Percentiles rank a stretch among this genome's conserved stretches.
phyloP scores from a whole-genome alignment of 108 stramenopile species.

The Nannochloropsis salina region DNA sequence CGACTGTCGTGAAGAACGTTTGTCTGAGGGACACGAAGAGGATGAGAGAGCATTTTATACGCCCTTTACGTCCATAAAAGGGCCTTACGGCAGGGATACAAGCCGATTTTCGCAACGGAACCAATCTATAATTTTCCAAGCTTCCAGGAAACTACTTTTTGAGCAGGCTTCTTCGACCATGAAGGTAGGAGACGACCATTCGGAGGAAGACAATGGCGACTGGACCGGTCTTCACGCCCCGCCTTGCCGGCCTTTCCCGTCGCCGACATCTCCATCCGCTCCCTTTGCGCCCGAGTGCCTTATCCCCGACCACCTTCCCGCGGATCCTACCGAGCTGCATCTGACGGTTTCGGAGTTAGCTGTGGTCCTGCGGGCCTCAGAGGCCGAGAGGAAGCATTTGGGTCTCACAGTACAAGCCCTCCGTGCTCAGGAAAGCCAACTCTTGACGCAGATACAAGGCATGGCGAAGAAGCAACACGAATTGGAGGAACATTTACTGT shows the following conservation, averaged over 20 bases:
- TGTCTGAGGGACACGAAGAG: not conserved
- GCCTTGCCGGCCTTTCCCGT: too few relatives aligned
- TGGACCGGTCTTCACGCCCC: too few relatives aligned
- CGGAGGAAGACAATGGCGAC: too few relatives aligned
- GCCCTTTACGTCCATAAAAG: not conserved
- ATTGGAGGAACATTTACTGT: slow-evolving; percentile 6
- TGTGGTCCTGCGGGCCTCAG: not conserved
- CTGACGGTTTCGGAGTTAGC: not conserved
- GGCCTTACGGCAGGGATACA: not conserved
- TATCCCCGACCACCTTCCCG: not conserved
- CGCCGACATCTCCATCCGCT: not conserved
- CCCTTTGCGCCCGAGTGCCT: not conserved
- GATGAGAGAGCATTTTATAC: not conserved
- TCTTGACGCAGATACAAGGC: not conserved
- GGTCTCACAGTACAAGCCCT: not conserved
- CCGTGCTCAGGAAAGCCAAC: not conserved
- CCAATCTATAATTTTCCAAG: not conserved
- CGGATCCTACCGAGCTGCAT: not conserved
- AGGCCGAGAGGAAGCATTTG: not conserved
- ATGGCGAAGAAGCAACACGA: not conserved
- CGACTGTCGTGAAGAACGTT: not conserved
- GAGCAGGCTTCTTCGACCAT: not conserved
- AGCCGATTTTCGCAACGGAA: not conserved
- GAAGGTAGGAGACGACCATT: not conserved
- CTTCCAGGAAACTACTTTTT: not conserved